Percentiles rank a stretch among this genome's conserved stretches.
These are phyloP conservation scores for Candida sp. DNA, from an alignment of 1,139 yeast species.

Conservation along the genomic window DNA sequence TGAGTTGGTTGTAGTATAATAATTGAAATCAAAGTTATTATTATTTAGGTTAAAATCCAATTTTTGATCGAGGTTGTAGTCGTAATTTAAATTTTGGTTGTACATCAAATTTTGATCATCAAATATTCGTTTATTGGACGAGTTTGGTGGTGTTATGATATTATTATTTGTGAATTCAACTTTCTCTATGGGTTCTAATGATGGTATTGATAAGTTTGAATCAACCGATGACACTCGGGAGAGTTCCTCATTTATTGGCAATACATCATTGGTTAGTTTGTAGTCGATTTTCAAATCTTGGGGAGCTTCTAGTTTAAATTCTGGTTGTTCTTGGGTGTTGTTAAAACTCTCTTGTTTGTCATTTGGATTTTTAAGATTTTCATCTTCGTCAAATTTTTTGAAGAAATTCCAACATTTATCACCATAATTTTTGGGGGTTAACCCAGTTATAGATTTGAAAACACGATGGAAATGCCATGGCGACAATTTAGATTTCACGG, in stretches of 20 bases:
- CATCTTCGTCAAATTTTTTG: conserved; percentile 26
- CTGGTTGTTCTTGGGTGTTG: not conserved
- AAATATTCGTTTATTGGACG: not conserved
- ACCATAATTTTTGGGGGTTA: conserved; percentile 87
- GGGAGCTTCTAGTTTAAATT: not conserved
- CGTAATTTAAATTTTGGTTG: not conserved
- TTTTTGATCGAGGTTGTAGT: not conserved
- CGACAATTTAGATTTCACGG: conserved; percentile 75
- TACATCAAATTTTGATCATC: not conserved
- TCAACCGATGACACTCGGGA: not conserved
- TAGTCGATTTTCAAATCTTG: not conserved
- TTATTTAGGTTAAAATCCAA: not conserved
- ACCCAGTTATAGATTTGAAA: conserved; percentile 78
- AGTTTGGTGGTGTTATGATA: not conserved
- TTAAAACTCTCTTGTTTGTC: not conserved
- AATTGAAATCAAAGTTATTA: not conserved
- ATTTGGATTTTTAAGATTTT: not conserved
- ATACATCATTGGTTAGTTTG: not conserved
- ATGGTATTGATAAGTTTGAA: not conserved
- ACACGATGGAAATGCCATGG: conserved; percentile 97
- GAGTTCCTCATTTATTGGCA: not conserved
- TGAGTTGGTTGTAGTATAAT: not conserved
- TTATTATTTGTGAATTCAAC: not conserved
- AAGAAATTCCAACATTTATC: conserved; percentile 80
- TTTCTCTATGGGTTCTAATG: not conserved